phyloP scores from a whole-genome alignment of 108 stramenopile genomes.

The Mediolabrus comicus region DNA sequence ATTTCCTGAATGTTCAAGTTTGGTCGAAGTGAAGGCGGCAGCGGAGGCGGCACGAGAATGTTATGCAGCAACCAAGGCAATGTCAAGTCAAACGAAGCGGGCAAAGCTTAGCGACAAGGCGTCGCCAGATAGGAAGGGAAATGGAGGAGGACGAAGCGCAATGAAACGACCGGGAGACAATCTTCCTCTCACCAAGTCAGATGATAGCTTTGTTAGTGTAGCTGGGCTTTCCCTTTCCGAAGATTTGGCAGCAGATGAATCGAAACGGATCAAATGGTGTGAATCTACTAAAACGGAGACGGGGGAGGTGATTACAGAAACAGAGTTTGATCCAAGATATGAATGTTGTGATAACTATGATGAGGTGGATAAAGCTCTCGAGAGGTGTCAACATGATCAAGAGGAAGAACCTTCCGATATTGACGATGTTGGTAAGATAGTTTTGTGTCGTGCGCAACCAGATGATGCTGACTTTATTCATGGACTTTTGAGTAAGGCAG shows the following conservation, averaged over 20 bases:
- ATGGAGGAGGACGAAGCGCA: too few relatives aligned
- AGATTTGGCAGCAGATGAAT: slow-evolving; percentile 3
- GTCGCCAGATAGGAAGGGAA: slow-evolving; percentile 12
- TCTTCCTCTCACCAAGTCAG: slow-evolving; percentile 4
- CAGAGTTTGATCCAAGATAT: slow-evolving; percentile 1
- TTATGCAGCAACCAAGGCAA: slow-evolving; percentile 65
- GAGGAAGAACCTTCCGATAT: slow-evolving; percentile 58
- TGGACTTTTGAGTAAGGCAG: slow-evolving; percentile 35
- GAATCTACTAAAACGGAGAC: background rate
- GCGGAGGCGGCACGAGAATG: slow-evolving; percentile 75
- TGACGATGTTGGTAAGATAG: slow-evolving; percentile 60
- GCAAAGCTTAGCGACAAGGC: slow-evolving; percentile 16
- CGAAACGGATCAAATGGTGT: slow-evolving; percentile 21
- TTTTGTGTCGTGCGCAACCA: slow-evolving; percentile 53
- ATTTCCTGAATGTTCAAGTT: slow-evolving; percentile 75
- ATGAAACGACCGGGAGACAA: background rate
- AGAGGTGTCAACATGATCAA: slow-evolving; percentile 51
- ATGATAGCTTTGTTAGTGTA: slow-evolving; percentile 22
- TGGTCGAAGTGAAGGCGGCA: slow-evolving; percentile 81
- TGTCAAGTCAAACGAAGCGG: slow-evolving; percentile 31
- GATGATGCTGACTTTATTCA: slow-evolving; percentile 56
- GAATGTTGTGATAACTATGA: too few relatives aligned
- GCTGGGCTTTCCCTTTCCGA: slow-evolving; percentile 45
- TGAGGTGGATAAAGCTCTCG: slow-evolving; percentile 49
- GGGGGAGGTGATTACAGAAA: too few relatives aligned